Evolutionary conservation across 805 yeast genomes (phyloP).

Genomic region (Wickerhamiella spandovensis): DNA sequence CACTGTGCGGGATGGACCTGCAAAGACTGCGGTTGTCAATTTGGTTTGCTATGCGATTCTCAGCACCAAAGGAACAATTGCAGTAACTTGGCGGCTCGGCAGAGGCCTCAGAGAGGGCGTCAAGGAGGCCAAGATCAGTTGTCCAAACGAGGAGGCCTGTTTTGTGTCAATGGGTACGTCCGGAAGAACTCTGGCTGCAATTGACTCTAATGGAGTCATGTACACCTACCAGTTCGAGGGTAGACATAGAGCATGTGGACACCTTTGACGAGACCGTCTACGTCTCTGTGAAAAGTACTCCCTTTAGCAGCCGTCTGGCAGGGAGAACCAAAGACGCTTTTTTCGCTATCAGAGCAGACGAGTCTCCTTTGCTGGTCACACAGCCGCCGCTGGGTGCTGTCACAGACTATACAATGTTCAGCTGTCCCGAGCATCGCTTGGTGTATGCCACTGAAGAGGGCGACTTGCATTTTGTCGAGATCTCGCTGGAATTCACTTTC

Average conservation of each 20-base stretch:
- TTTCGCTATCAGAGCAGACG: neutral
- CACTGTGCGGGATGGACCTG: neutral
- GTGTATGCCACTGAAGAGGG: neutral
- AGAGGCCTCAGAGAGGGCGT: neutral
- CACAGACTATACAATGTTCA: neutral
- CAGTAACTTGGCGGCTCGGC: neutral
- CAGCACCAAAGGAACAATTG: neutral
- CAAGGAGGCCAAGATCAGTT: neutral
- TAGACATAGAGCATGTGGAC: neutral
- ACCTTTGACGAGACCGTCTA: neutral
- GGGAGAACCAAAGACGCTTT: neutral
- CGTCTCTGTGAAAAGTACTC: neutral
- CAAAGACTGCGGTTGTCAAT: neutral
- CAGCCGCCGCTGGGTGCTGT: neutral
- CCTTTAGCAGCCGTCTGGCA: neutral
- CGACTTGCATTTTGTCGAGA: neutral
- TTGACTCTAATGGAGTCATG: neutral
- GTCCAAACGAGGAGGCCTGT: neutral
- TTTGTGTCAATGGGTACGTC: neutral
- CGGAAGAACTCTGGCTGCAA: neutral
- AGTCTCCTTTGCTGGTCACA: neutral
- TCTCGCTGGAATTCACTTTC: too few relatives aligned
- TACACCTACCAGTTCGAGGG: neutral
- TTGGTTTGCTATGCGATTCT: neutral
- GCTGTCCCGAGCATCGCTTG: neutral